Base-by-base conservation (phyloP, 2,329 filamentous ascomycete species). In the Ophiognomonia clavigignenti-juglandacearum region DNA sequence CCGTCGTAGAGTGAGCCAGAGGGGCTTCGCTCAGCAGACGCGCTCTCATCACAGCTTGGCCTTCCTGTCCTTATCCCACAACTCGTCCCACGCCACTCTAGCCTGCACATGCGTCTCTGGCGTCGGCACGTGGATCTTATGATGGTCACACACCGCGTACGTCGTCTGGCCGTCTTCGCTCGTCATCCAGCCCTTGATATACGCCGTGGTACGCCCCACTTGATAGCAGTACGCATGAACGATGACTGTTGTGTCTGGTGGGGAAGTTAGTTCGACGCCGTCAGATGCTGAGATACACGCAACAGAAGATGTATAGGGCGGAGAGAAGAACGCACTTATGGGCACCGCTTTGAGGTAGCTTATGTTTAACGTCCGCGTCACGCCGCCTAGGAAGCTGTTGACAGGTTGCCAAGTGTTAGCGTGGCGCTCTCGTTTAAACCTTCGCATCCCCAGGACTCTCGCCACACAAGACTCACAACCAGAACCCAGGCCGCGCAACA, bases 131-230 rank as follows among this genome's bases (percentile, higher is more conserved):
- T 67, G 65, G 10, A 76, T 72, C 52, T 77, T 77, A 57, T 77
- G 74, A 51, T 77, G 73, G 56, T 77, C 74, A 29, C 64, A 72
- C 1, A 72, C 74, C 43, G 68, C 72, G 53, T 72, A 77, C 6
- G 69, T 63, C 0, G 59, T 65, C 52, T 67, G 71, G 0, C 72
- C 70, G 55, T 78, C 73, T 14, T 67, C 56, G 43, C 67, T 73
- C 5, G 64, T 70, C 69, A 78, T 77, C 34, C 63, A 64, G 4
- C 71, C 73, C 8, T 67, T 63, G 34, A 77, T 71, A 62, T 76
- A 66, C 6, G 74, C 71, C 72, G 76, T 77, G 16, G 71, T 73
- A 52, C 65, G 66, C 10, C 74, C 74, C 14, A 68, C 64, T 39
- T 72, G 67, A 26, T 68, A 62, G 10, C 75, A 72, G 38, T 62